Conservation (phyloP, 2,329 filamentous ascomycete species). For the Alternaria angustiovoidea region DNA sequence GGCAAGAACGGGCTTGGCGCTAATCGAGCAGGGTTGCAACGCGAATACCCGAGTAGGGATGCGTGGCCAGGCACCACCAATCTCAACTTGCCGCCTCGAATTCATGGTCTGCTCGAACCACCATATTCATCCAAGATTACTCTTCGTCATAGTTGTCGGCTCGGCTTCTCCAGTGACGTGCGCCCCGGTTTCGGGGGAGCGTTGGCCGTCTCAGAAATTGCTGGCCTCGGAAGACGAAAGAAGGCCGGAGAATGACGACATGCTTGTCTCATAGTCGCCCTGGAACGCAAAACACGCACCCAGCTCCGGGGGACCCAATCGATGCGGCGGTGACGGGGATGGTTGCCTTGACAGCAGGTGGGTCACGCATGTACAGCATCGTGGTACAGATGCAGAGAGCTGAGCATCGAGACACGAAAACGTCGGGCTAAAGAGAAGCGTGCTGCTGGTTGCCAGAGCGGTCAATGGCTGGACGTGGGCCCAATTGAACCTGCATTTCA, state of each 20-base stretch:
- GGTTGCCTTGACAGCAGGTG: constrained; percentile 17
- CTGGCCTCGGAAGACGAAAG: not conserved
- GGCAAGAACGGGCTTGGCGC: constrained; percentile 7
- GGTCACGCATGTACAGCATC: constrained; percentile 1
- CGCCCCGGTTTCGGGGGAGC: constrained; percentile 1
- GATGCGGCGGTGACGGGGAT: constrained; percentile 5
- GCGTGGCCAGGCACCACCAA: constrained; percentile 5
- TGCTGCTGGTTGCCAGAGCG: constrained; percentile 2
- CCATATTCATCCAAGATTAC: constrained; percentile 3
- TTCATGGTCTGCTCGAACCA: not conserved
- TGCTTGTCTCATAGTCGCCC: constrained; percentile 15
- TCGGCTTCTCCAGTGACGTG: not conserved
- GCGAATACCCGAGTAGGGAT: not conserved
- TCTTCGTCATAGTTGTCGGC: not conserved
- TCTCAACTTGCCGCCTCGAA: not conserved
- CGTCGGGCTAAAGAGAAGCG: constrained; percentile 1
- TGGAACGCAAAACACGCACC: not conserved
- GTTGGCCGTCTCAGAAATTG: constrained; percentile 5
- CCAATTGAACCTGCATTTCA: not conserved
- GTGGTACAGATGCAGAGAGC: not conserved
- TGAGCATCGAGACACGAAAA: constrained; percentile 1
- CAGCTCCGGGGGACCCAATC: not conserved
- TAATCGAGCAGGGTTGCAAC: not conserved
- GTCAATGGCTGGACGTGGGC: not conserved
- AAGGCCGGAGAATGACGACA: constrained; percentile 21